A percentile compares a stretch with the other conserved stretches of the same genome.
These are phyloP conservation scores for Penicillium nordicum DNA, from an alignment of 2,329 filamentous ascomycete species.

Conservation along the genomic window DNA sequence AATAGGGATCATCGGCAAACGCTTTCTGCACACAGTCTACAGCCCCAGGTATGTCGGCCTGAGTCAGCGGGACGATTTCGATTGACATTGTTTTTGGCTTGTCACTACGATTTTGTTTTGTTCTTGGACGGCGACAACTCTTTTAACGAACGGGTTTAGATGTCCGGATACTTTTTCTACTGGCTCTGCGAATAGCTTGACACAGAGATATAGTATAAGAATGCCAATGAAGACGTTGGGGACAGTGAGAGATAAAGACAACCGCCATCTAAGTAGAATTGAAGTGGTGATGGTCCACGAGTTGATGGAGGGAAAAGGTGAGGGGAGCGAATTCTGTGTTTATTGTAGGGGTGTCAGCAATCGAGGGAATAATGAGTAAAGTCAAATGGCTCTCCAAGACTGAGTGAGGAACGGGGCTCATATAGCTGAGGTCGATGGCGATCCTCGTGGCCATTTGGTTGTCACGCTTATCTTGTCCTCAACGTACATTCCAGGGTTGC, in stretches of 20 bases:
- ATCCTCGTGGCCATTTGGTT: slow-evolving; percentile 3
- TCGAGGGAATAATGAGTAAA: slow-evolving; percentile 1
- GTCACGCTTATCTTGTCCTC: slow-evolving; percentile 13
- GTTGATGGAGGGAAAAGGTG: slow-evolving; percentile 4
- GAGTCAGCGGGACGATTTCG: slow-evolving; percentile 54
- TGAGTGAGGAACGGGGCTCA: slow-evolving; percentile 11
- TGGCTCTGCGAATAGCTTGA: slow-evolving; percentile 30
- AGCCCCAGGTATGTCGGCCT: slow-evolving; percentile 60
- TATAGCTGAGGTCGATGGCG: slow-evolving; percentile 13
- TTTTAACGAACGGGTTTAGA: slow-evolving; percentile 20
- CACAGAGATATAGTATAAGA: slow-evolving; percentile 34
- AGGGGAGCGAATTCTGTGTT: background rate
- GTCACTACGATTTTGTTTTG: slow-evolving; percentile 19
- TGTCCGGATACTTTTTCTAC: slow-evolving; percentile 26
- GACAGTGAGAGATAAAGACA: slow-evolving; percentile 31
- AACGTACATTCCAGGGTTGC: background rate
- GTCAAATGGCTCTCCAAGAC: background rate
- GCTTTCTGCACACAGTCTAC: slow-evolving; percentile 64
- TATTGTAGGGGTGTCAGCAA: slow-evolving; percentile 7
- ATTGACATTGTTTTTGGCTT: slow-evolving; percentile 46
- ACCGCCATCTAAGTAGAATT: slow-evolving; percentile 32
- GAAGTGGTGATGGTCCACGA: slow-evolving; percentile 17
- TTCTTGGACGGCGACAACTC: slow-evolving; percentile 5
- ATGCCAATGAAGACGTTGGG: slow-evolving; percentile 32
- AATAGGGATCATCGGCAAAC: slow-evolving; percentile 65